Conservation (phyloP, 192 early-diverging fungal genomes). For the Oehlia diaphana region DNA sequence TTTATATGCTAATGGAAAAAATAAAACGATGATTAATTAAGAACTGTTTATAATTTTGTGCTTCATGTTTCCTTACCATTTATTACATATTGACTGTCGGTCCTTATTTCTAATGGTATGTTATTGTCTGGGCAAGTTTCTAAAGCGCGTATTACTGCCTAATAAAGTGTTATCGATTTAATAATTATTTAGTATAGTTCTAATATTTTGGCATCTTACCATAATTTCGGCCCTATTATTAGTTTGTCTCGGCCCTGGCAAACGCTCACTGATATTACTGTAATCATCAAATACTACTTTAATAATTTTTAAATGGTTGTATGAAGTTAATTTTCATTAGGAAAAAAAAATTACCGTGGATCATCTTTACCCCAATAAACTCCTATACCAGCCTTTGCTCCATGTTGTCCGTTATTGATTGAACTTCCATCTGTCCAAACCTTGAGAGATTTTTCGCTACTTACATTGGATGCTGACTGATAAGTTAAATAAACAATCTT, state of each 20-base stretch:
- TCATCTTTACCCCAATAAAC: constrained; percentile 79
- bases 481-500: not conserved
- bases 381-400: constrained; percentile 79
- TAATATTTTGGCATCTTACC: constrained; percentile 30
- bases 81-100: constrained; percentile 77
- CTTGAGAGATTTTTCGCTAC: constrained; percentile 20
- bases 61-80: constrained; percentile 46
- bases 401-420: constrained; percentile 62
- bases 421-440: constrained; percentile 87
- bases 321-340: no score
- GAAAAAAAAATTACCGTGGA: constrained; percentile 48
- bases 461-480: not conserved
- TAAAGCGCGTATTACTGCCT: constrained; percentile 61
- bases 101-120: constrained; percentile 57
- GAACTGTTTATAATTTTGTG: not conserved
- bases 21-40: not conserved
- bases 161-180: not conserved
- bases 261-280: constrained; percentile 61
- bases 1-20: constrained; percentile 46
- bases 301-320: not conserved
- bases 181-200: not conserved
- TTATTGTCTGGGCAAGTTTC: constrained; percentile 40
- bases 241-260: constrained; percentile 56
- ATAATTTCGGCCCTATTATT: constrained; percentile 76
- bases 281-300: not conserved